Percentiles rank a stretch among this genome's conserved stretches.
These are phyloP conservation scores for Lasiodiplodia theobromae DNA, from an alignment of 2,329 filamentous ascomycete genomes.

Conservation along the genomic window DNA sequence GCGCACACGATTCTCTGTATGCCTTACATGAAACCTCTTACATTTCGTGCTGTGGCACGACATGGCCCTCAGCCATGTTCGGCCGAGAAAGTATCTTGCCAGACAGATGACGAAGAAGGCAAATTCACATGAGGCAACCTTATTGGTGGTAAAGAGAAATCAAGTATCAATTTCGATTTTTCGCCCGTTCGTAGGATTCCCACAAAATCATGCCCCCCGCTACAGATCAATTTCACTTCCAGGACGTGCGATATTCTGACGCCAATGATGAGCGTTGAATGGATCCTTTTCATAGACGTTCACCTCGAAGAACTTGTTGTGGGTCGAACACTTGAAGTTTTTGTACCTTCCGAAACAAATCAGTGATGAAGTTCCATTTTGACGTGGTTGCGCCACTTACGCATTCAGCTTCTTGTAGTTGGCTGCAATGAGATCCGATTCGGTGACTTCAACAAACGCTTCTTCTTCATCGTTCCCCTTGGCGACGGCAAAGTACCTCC, in stretches of 20 bases:
- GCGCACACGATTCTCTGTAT: not conserved
- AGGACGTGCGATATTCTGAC: slow-evolving; percentile 52
- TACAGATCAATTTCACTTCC: slow-evolving; percentile 49
- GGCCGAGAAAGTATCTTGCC: not conserved
- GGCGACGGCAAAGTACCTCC: slow-evolving; percentile 50
- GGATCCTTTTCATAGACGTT: slow-evolving; percentile 60
- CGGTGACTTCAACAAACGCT: slow-evolving; percentile 46
- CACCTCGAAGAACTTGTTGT: slow-evolving; percentile 58
- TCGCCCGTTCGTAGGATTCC: no score
- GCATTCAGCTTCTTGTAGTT: slow-evolving; percentile 57
- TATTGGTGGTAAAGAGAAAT: not conserved
- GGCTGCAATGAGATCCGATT: slow-evolving; percentile 49
- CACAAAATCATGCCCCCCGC: not conserved
- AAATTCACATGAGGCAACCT: not conserved
- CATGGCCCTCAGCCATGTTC: not conserved
- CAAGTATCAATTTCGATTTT: no score
- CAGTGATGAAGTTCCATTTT: not conserved
- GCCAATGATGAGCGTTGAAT: slow-evolving; percentile 55
- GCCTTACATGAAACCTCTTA: not conserved
- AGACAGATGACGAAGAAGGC: not conserved
- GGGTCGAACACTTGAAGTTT: slow-evolving; percentile 54
- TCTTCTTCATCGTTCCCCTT: slow-evolving; percentile 21
- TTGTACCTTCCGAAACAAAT: slow-evolving; percentile 49
- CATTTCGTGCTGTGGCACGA: not conserved
- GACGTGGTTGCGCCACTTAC: slow-evolving; percentile 38